Base-by-base conservation (phyloP, 179 eudicot species). In the Silene noctiflora region DNA sequence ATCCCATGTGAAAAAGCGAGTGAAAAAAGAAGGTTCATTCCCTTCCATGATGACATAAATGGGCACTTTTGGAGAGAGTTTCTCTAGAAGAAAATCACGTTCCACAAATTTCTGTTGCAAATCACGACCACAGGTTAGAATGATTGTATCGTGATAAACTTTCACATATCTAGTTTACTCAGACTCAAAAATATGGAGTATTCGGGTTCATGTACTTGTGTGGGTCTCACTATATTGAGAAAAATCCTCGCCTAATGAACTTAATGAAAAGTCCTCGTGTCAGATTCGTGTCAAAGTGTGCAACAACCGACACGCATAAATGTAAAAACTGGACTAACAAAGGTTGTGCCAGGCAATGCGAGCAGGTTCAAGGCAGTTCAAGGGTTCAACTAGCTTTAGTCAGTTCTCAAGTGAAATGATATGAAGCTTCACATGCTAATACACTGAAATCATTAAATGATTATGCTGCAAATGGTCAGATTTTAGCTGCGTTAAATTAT, bases 1-100 rank as follows among this genome's bases (percentile, higher is more conserved):
- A 83, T 96, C 97, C 99, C 99, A 96, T 58, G 86, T 69, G 80
- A 93, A 96, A 83, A 91, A 91, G 77, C 94, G 98, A 71, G 96
- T 96, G 83, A 93, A 96, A 78, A 93, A 91, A 14, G 89, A 84
- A 21, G 99, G 98, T 76, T 96, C 99, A 66, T 86, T 88, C 60
- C 94, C 99, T 85, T 93, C 99, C 84, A 75, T 89, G 77, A 93
- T 83, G 53, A 91, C 78, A 67, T 86, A 96, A 70, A 93, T 76
- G 42, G 98, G 94, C 84, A 94, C 86, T 83, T 88, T 78, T 75
- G 62, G 83, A 59, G 97, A 93, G 73, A 90, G 75, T 66, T 89
- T 91, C 83, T 93, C 94, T 16, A 85, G 79, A 72, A 93, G 92
- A 85, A 87, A 81, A 84, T 96, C 98, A 24, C 81, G 82, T 83